Evolutionary conservation across 257 asterid genomes (phyloP).

Genomic region (Euphrasia confusa): DNA sequence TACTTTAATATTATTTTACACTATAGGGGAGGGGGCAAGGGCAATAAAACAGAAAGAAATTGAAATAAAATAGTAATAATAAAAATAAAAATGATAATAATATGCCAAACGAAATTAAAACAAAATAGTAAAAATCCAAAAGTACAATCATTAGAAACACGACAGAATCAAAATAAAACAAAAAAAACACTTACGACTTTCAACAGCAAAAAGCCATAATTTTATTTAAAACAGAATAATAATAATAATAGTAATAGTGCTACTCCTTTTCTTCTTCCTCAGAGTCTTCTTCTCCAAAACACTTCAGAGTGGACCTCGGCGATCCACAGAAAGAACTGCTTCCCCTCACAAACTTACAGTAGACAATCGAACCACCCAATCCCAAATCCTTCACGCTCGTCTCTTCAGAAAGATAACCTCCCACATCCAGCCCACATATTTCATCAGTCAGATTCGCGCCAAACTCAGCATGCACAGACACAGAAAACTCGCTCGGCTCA

Average conservation of each 20-base stretch:
- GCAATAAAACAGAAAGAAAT: too few species aligned
- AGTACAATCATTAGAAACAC: too few species aligned
- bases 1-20: too few species aligned
- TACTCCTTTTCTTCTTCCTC: constrained; percentile 77
- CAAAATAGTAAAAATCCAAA: too few species aligned
- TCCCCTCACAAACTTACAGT: constrained; percentile 56
- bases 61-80: too few species aligned
- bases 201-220: too few species aligned
- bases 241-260: constrained; percentile 21
- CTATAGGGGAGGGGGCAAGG: too few species aligned
- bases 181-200: too few species aligned
- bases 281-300: constrained; percentile 53
- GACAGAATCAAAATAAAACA: too few species aligned
- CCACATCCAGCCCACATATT: constrained; percentile 31
- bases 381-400: constrained; percentile 52
- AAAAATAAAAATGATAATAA: too few species aligned
- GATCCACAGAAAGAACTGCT: constrained; percentile 41
- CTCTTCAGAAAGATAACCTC: constrained; percentile 43
- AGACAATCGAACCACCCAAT: constrained; percentile 50
- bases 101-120: too few species aligned
- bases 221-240: too few species aligned
- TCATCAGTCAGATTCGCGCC: constrained; percentile 35
- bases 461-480: constrained; percentile 50
- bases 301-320: constrained; percentile 69
- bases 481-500: constrained; percentile 53